phyloP scores from a whole-genome alignment of 352 stramenopile genomes.

The Phytopythium litorale region DNA sequence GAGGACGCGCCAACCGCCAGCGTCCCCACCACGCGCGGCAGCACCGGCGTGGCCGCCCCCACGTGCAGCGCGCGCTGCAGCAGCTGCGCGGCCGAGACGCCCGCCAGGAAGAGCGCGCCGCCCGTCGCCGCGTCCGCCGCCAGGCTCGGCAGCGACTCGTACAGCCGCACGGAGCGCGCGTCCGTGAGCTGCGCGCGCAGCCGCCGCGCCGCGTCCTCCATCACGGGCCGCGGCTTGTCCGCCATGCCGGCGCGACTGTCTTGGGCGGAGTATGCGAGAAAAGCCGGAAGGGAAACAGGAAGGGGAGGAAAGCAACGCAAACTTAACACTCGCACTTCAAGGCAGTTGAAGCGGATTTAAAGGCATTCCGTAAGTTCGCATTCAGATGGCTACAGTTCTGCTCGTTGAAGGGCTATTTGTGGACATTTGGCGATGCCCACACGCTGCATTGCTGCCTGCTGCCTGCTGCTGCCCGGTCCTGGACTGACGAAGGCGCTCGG shows the following conservation, averaged over 20 bases:
- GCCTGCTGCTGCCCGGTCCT: no score
- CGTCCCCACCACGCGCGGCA: conserved; percentile 34
- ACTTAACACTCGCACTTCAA: not conserved
- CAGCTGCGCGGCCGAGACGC: conserved; percentile 42
- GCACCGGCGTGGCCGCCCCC: conserved; percentile 38
- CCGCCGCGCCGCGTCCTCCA: conserved; percentile 14
- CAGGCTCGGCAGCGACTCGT: conserved; percentile 34
- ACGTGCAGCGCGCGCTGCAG: conserved; percentile 39
- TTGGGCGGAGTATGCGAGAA: not conserved
- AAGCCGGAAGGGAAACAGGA: not conserved
- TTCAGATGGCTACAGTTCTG: not conserved
- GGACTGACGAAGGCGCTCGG: no score
- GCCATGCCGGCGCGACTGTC: not conserved
- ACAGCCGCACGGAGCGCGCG: conserved; percentile 38
- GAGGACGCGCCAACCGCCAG: conserved; percentile 49
- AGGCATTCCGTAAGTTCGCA: not conserved
- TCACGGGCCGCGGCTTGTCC: conserved; percentile 4
- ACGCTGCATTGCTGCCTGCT: not conserved
- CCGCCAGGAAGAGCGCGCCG: conserved; percentile 42
- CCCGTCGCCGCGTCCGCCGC: conserved; percentile 43
- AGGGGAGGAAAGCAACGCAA: not conserved
- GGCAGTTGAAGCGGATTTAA: conserved; percentile 1
- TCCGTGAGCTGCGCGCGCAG: conserved; percentile 31
- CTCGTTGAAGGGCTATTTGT: not conserved
- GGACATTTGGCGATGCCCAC: not conserved